Percentiles rank a stretch among this genome's conserved stretches.
Conservation (phyloP, 371 early-diverging fungal species). For the Rhizomucor miehei region DNA sequence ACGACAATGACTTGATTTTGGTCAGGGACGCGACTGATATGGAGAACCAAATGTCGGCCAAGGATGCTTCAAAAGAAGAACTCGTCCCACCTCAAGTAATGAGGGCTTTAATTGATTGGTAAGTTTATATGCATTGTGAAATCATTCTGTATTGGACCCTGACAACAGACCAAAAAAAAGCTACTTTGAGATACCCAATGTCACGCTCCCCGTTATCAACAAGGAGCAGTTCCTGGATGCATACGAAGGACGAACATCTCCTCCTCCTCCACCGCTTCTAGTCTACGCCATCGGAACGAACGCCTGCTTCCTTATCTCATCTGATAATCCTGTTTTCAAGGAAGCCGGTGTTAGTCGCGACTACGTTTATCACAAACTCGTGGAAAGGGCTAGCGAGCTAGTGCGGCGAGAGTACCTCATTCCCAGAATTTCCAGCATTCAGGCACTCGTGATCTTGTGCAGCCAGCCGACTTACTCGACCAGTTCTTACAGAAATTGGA, state of each 20-base stretch:
- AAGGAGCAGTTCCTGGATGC: slow-evolving; percentile 31
- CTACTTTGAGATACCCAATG: slow-evolving; percentile 26
- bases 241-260: slow-evolving; percentile 26
- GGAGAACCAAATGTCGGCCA: slow-evolving; percentile 14
- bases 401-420: slow-evolving; percentile 32
- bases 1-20: slow-evolving; percentile 21
- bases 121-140: slow-evolving; percentile 8
- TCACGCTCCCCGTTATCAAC: slow-evolving; percentile 35
- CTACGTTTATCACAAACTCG: slow-evolving; percentile 23
- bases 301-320: slow-evolving; percentile 27
- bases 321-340: slow-evolving; percentile 26
- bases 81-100: slow-evolving; percentile 28
- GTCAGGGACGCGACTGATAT: slow-evolving; percentile 31
- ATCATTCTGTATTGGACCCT: background rate
- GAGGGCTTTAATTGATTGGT: too few species aligned
- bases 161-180: slow-evolving; percentile 7
- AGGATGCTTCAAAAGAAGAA: slow-evolving; percentile 10
- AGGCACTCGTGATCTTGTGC: slow-evolving; percentile 38
- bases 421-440: slow-evolving; percentile 36
- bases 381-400: slow-evolving; percentile 22
- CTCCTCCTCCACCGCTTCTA: slow-evolving; percentile 32
- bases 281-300: slow-evolving; percentile 36
- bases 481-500: slow-evolving; percentile 37
- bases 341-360: slow-evolving; percentile 24
- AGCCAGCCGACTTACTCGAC: slow-evolving; percentile 35